Evolutionary conservation across 106 monocot species (phyloP), one percentile per base, ranked within the genome.

Genomic region (Ottelia alismoides): DNA sequence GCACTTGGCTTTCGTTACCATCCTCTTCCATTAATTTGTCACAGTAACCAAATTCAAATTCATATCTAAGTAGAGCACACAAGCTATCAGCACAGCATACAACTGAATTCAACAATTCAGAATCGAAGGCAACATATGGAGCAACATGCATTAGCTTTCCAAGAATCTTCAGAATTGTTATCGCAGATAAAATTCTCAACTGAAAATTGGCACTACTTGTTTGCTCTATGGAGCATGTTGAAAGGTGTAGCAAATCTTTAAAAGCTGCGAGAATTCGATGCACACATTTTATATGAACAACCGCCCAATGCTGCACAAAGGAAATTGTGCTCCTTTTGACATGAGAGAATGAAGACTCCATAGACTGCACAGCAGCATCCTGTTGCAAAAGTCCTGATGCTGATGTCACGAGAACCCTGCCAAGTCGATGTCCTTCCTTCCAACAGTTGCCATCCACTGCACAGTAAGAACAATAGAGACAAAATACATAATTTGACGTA

Each of bases 131-230:
- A 72, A 70, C 61, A 49, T 35, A 23, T 57, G 85, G 72, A 62
- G 76, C 31, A 56, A 77, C 82, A 64, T 48, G 58, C 31, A 59
- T 49, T 1, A 98, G 56, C 47, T 69, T 57, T 49, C 51, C 64
- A 46, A 82, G 64, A 22, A 98, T 70, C 57, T 77, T 98, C 23
- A 98, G 49, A 32, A 85, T 66, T 67, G 75, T 79, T 65, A 63
- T 65, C 63, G 59, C 45, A 31, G 85, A 82, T 20, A 79, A 72
- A 52, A 82, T 59, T 65, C 72, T 89, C 56, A 46, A 56, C 27
- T 56, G 43, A 50, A 90, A 74, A 58, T 44, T 61, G 43, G n/a
- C 27, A 67, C 77, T 74, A 22, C 79, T 72, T 48, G 48, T 51
- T 43, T 49, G 30, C 28, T 81, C 77, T 24, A 35, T 63, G 26